phyloP scores from a whole-genome alignment of 805 yeast species.

The Kuraishia piskuri region DNA sequence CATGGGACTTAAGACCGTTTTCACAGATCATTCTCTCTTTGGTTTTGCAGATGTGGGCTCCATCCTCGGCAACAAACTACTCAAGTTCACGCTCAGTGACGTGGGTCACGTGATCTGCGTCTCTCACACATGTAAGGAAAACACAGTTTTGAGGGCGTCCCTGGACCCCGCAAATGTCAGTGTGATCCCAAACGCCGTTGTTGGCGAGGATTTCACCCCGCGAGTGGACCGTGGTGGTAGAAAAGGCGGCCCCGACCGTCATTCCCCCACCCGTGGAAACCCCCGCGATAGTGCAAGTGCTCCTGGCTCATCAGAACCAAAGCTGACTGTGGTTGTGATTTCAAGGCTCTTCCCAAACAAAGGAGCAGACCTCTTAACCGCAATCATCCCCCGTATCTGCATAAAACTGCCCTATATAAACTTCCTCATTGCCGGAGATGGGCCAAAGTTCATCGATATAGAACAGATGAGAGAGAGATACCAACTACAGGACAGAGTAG shows the following conservation, averaged over 20 bases:
- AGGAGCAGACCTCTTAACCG: constrained; percentile 85
- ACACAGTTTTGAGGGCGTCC: constrained; percentile 82
- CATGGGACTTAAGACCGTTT: constrained; percentile 86
- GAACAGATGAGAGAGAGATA: constrained; percentile 91
- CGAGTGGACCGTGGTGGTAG: no score
- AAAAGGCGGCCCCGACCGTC: constrained; percentile 11
- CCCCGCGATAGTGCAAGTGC: no score
- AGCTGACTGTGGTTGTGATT: constrained; percentile 81
- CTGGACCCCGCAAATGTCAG: constrained; percentile 71
- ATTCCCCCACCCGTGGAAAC: no score
- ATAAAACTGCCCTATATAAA: constrained; percentile 49
- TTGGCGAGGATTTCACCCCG: constrained; percentile 73
- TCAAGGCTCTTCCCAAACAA: constrained; percentile 92
- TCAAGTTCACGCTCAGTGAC: constrained; percentile 77
- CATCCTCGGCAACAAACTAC: constrained; percentile 76
- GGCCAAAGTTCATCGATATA: constrained; percentile 88
- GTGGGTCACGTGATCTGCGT: constrained; percentile 95
- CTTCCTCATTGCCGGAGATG: constrained; percentile 91
- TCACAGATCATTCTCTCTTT: constrained; percentile 93
- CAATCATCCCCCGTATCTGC: constrained; percentile 81
- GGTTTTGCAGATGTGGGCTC: constrained; percentile 86
- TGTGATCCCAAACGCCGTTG: constrained; percentile 95
- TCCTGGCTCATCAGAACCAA: constrained; percentile 14
- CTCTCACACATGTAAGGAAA: constrained; percentile 93
- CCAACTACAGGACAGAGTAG: constrained; percentile 81